Evolutionary conservation across 23 red algal genomes (phyloP).

Genomic region (Gracilaria gracilis): DNA sequence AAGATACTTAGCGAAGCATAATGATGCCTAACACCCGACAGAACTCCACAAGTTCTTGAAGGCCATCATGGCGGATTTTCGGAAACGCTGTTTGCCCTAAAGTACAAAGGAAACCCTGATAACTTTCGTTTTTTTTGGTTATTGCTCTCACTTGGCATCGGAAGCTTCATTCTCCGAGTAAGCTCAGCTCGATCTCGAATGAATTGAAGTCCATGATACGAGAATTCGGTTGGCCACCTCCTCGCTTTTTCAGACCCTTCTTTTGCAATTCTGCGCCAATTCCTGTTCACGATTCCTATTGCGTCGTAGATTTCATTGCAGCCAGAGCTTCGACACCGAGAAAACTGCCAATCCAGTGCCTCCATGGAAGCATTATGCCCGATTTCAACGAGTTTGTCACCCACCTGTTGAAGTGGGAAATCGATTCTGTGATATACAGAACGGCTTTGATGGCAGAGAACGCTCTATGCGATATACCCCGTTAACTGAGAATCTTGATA

Average conservation of each 20-base stretch:
- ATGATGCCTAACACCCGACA: background rate
- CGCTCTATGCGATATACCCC: background rate
- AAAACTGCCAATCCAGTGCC: too few species aligned
- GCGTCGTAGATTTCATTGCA: too few species aligned
- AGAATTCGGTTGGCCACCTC: too few species aligned
- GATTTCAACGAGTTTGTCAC: too few species aligned
- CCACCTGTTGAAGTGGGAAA: background rate
- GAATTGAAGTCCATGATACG: slow-evolving; percentile 8
- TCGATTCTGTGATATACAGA: background rate
- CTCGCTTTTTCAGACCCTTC: too few species aligned
- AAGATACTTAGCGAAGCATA: background rate
- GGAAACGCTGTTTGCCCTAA: background rate
- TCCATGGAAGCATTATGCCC: too few species aligned
- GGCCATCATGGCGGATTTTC: background rate
- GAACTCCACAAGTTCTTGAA: slow-evolving; percentile 4
- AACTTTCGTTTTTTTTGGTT: background rate
- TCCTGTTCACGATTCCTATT: too few species aligned
- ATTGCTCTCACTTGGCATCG: too few species aligned
- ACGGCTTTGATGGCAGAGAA: background rate
- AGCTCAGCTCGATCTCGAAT: background rate
- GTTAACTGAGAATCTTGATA: background rate
- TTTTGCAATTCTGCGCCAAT: too few species aligned
- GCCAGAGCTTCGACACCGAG: too few species aligned
- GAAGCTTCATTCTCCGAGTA: background rate
- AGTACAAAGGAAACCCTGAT: background rate